These are phyloP conservation scores for Corymbia maculata DNA, from an alignment of 345 rosid species.

Conservation along the genomic window DNA sequence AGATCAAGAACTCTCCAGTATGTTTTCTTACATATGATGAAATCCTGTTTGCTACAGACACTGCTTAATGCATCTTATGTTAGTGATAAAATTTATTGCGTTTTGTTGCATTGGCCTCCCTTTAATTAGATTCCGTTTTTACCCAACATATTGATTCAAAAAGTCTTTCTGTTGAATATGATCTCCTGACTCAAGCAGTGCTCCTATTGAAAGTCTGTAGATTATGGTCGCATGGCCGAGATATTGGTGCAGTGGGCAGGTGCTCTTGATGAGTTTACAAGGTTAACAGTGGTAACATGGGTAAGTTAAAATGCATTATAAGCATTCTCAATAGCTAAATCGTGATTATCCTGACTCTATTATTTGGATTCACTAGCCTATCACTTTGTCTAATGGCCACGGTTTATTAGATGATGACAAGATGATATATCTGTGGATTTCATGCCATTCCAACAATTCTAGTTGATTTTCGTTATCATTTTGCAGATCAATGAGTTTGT, in stretches of 20 bases:
- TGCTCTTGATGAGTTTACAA: conserved; percentile 92
- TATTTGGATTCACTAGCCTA: not conserved
- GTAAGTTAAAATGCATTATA: conserved; percentile 23
- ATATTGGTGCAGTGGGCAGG: conserved; percentile 95
- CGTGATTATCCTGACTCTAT: not conserved
- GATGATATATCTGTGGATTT: not conserved
- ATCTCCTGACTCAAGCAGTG: conserved; percentile 86
- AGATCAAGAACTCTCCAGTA: conserved; percentile 99
- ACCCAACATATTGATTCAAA: not conserved
- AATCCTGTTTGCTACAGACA: not conserved
- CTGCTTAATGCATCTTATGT: not conserved
- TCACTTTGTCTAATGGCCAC: not conserved
- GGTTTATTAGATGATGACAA: not conserved
- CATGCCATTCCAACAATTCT: not conserved
- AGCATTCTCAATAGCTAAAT: not conserved
- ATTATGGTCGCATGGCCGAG: conserved; percentile 99
- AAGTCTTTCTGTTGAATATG: conserved; percentile 33
- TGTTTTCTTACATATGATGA: conserved; percentile 10
- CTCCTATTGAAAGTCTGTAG: conserved; percentile 99
- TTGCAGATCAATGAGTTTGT: conserved; percentile 94
- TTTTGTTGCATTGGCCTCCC: not conserved
- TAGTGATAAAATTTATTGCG: not conserved
- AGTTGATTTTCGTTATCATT: not conserved
- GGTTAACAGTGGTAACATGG: conserved; percentile 96
- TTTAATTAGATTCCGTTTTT: not conserved